Evolutionary conservation across 345 rosid species (phyloP), one percentile per base, ranked within the genome.

Genomic region (Eucalyptus pumila): DNA sequence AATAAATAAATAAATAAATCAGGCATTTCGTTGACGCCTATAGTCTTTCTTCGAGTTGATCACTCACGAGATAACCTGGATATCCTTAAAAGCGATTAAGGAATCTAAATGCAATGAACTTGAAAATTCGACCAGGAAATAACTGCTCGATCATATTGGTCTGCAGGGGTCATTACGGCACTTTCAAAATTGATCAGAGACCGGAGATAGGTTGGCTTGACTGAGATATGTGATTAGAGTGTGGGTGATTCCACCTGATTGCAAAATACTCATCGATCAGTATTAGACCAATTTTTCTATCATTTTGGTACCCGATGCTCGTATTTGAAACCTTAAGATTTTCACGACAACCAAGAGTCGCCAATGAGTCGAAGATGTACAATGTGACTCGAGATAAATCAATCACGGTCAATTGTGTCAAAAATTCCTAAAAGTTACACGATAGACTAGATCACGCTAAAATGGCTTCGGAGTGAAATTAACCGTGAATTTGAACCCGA

Each of bases 1-100:
- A n/a, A n/a, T 50, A 50, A 50, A 50, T 50, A 50, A 50, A 50
- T 50, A 37, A 37, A 37, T 37, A 37, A 37, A 37, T 37, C 3
- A 19, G 8, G 19, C 1, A 0, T 50, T 50, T 50, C 3, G 8
- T 49, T 1, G 0, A 51, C 0, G 3, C 21, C 4, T 6, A 51
- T 51, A 51, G 21, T 16, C n/a, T n/a, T n/a, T n/a, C n/a, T n/a
- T n/a, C n/a, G 0, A 51, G 8, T 0, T 16, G 2, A 51, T 51
- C 8, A 51, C 21, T 51, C 8, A 16, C 3, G 8, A 51, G 21
- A 51, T 51, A 51, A 51, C 2, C 40, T 37, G 19, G 3, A 50
- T 50, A 50, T 50, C 0, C 15, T 0, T 8, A 1, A 7, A 50
- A 50, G 52, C 3, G 3, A 50, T 50, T 2, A 50, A 50, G 19